Evolutionary conservation across 148 eudicot species (phyloP), one percentile per base, ranked within the genome.

Genomic region (Rhododendron ovatum): DNA sequence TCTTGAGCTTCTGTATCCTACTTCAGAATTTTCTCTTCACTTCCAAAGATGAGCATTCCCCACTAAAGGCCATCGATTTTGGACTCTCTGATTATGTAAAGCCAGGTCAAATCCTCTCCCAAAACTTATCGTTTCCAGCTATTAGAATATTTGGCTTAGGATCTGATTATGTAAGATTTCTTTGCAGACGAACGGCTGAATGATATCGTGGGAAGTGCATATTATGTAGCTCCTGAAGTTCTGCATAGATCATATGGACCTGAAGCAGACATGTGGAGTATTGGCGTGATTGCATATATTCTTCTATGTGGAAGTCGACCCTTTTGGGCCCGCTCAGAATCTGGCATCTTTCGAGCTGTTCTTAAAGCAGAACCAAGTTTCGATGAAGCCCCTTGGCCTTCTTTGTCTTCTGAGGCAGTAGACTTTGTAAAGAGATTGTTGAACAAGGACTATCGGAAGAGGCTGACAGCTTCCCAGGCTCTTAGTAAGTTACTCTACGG

Each of bases 261-360:
- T 22, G 99, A 96, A 87, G 99, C 98, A 43, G 99, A 96, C 85
- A 96, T 96, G 99, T 95, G 99, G 99, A 96, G 99, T 88, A 93
- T 96, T 39, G 99, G 99, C 53, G 99, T 96, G n/a, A 96, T 96
- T 90, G 99, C 97, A 69, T 96, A 95, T 87, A 96, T 96, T 89
- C 95, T 96, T 90, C 90, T 96, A 15, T 96, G 99, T 86, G 99
- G 99, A 83, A 96, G 99, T 88, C 90, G 99, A 14, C 99, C 99
- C 51, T 96, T 96, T 65, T 96, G 99, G 99, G 90, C 98, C 51
- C 93, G 99, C 22, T 92, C 99, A 71, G 99, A 96, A 87, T 95
- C 99, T 43, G 98, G 99, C 80, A 96, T 96, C 76, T 96, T 95
- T 88, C 90, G 97, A 48, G 97, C 98, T 26, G 97, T 96, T 24